Conservation (phyloP, 2,329 filamentous ascomycete genomes). For the Ceratocystis smalleyi region DNA sequence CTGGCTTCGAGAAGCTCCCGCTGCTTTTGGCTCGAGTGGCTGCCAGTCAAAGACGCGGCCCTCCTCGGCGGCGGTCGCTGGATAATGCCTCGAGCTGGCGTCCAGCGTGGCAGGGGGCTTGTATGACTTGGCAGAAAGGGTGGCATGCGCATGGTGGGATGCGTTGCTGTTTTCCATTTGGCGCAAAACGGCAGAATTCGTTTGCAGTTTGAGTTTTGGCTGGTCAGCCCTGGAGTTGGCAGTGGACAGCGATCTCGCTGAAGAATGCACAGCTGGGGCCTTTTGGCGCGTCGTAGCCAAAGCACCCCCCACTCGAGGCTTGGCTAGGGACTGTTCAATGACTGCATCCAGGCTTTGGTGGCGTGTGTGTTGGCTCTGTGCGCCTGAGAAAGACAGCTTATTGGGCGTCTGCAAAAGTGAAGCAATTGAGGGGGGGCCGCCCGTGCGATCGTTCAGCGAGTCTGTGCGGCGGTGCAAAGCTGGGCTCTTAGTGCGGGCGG, state of each 20-base stretch:
- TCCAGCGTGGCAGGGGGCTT: background rate
- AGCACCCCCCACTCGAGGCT: background rate
- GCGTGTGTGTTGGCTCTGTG: constrained; percentile 1
- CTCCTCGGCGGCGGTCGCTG: constrained; percentile 7
- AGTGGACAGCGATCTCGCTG: background rate
- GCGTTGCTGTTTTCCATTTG: constrained; percentile 12
- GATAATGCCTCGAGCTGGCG: background rate
- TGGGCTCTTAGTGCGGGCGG: background rate
- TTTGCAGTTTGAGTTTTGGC: constrained; percentile 15
- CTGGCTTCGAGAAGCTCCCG: background rate
- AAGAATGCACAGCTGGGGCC: background rate
- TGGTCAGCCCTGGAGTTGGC: background rate
- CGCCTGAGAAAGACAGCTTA: background rate
- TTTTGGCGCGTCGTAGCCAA: background rate
- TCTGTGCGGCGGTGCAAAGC: constrained; percentile 2
- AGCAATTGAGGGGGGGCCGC: background rate
- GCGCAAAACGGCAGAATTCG: constrained; percentile 12
- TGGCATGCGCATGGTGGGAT: background rate
- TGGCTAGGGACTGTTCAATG: background rate
- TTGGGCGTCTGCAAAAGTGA: background rate
- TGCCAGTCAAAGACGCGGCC: constrained; percentile 7
- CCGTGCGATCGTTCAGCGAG: constrained; percentile 5
- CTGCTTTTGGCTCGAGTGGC: background rate
- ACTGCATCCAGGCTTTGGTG: constrained; percentile 13
- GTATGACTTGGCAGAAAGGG: constrained; percentile 8